Conservation (phyloP, 495 filamentous ascomycete species). For the Podospora anserina region DNA sequence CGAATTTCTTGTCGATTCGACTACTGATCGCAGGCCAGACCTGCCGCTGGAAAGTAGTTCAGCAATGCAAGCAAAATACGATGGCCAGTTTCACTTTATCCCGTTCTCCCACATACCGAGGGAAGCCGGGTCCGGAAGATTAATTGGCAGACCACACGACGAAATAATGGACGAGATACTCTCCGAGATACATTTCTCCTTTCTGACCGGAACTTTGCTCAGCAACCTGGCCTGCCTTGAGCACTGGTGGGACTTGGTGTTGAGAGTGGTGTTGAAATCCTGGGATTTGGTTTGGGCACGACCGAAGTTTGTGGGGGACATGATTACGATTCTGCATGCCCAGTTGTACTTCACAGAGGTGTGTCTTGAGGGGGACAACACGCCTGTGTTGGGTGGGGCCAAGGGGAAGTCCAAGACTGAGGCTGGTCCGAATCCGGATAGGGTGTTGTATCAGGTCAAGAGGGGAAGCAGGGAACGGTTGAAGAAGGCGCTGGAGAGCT, state of each 20-base stretch:
- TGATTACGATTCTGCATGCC: constrained; percentile 61
- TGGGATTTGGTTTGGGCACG: constrained; percentile 54
- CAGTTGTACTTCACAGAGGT: constrained; percentile 72
- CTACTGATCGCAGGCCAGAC: constrained; percentile 27
- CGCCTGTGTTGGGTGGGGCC: neutral
- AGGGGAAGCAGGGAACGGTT: constrained; percentile 36
- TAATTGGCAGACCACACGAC: neutral
- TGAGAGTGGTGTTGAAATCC: constrained; percentile 65
- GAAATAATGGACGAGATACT: constrained; percentile 30
- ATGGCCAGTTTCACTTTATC: constrained; percentile 47
- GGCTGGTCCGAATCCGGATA: constrained; percentile 23
- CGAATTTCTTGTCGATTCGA: constrained; percentile 54
- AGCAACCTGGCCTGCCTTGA: constrained; percentile 83
- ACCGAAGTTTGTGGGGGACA: constrained; percentile 55
- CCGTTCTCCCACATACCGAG: constrained; percentile 64
- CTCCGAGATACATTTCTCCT: constrained; percentile 86
- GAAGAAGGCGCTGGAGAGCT: constrained; percentile 38
- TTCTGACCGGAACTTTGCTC: constrained; percentile 74
- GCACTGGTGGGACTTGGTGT: constrained; percentile 79
- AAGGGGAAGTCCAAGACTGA: neutral
- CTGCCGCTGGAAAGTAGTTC: neutral
- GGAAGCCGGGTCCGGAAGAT: neutral
- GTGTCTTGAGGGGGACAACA: constrained; percentile 41
- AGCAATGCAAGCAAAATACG: constrained; percentile 10
- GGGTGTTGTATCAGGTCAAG: constrained; percentile 49